Base-by-base conservation (phyloP, 805 yeast genomes). In the Wickerhamomyces silvicola region DNA sequence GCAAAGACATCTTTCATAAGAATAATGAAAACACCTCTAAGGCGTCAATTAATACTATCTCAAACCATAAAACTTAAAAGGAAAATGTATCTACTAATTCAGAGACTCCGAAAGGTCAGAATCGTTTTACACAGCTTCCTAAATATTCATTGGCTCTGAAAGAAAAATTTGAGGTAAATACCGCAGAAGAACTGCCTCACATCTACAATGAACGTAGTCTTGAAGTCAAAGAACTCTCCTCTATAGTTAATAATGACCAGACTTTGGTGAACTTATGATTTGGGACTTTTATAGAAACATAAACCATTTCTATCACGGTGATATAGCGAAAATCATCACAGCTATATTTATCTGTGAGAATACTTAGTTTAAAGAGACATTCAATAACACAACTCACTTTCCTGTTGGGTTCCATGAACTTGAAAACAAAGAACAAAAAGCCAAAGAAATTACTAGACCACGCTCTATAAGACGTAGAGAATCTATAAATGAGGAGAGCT, bases 271-370 rank as follows among this genome's bases (percentile, higher is more conserved):
- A 44, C n/a, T n/a, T 2, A 43, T 75, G 10, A 59, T 60, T 38
- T 59, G 59, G 32, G 40, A 41, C 1, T 75, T 75, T 36, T 57
- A 66, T 22, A 39, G 50, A 14, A 45, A 54, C 10, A 63, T 66
- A 10, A 30, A 74, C 5, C 48, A 37, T 11, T 70, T 66, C 42
- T 72, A 62, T 43, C 38, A 59, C n/a, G 77, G 76, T 4, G 62
- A 72, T 35, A 38, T 64, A n/a, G n/a, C n/a, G n/a, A n/a, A n/a
- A n/a, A n/a, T n/a, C n/a, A n/a, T n/a, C n/a, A n/a, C n/a, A n/a
- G n/a, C n/a, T n/a, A n/a, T n/a, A n/a, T n/a, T n/a, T n/a, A n/a
- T n/a, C n/a, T n/a, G n/a, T n/a, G n/a, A n/a, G n/a, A n/a, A n/a
- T n/a, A n/a, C n/a, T n/a, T n/a, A n/a, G n/a, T n/a, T n/a, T n/a